Evolutionary conservation across 2,329 filamentous ascomycete species (phyloP), one percentile per base, ranked within the genome.

Genomic region (Trichoderma koningii): DNA sequence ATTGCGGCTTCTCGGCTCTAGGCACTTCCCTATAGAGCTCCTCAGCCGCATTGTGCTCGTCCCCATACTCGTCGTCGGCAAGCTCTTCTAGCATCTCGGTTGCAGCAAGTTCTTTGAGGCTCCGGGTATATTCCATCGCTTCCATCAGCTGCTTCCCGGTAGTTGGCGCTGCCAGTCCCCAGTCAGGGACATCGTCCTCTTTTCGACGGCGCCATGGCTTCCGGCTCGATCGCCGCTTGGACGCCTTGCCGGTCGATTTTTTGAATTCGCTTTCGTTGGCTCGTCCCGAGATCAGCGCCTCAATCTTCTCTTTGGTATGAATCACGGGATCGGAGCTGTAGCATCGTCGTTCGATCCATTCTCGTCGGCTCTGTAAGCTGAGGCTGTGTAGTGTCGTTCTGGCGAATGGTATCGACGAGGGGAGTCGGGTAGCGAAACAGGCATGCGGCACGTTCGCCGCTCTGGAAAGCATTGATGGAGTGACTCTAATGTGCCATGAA

Each of bases 401-500:
- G 26, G 26, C 26, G 19, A 42, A 38, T 17, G 34, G 44, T 48
- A 51, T 64, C 21, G 53, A 53, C 47, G 47, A 55, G 26, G 68
- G 61, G 19, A 78, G 64, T 63, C 74, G 71, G 23, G 71, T 68
- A 50, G 70, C 70, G 53, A 73, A 69, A 67, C 76, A 77, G 41
- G 77, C 70, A 44, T 72, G 75, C 72, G 75, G 72, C 66, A 73
- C 70, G 59, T 71, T 69, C 9, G 66, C 70, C 65, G 73, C 73
- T 68, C 74, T 74, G 21, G 76, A 73, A 68, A 79, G 70, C 78
- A 80, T 80, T 66, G 71, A 70, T 56, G 62, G 47, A 48, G 30
- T 48, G 17, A 62, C 57, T 21, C 68, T 66, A 64, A 42, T 45
- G 68, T 55, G 12, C 47, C 30, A 56, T 47, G 28, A 51, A 21